Evolutionary conservation across 306 rosid genomes (phyloP), one percentile per base, ranked within the genome.

Genomic region (Cicer pinnatifidum): DNA sequence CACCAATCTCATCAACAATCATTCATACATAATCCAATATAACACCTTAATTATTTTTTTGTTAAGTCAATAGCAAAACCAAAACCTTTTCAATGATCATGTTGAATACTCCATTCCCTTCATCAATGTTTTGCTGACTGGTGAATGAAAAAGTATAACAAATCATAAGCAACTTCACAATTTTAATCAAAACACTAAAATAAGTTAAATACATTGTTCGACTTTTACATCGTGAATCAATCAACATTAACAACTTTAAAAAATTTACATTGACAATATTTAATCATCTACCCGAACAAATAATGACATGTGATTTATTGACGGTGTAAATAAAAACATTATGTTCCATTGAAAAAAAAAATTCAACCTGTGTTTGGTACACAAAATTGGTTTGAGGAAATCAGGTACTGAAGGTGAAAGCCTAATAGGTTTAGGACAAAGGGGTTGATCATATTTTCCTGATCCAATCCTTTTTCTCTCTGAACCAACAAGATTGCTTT

Each of bases 351-450:
- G 23, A 35, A 44, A 48, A 45, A 33, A 11, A 53, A 23, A 81
- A 71, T 61, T n/a, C 61, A 48, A 86, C 92, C 92, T 87, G 84
- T 84, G 92, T 20, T 81, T 83, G 81, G 15, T 75, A 56, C 96
- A 92, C 45, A 72, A 50, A 9, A 82, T 78, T 66, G 97, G 97
- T 72, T 72, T 82, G 84, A 92, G 89, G 77, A 90, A 86, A 33
- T 85, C 96, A 37, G 92, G 90, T 8, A 90, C 20, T 50, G 88
- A 46, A 63, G 88, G 86, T 61, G 87, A 69, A 13, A 81, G 51
- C 59, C 87, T 83, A 33, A 82, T 84, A 6, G 98, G 98, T 48
- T 86, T 90, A 0, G 96, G 98, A 67, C 96, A 92, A 63, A 92
- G 82, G 12, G 96, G 96, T 54, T 76, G 92, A 19, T 73, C 85